Evolutionary conservation across 2,329 filamentous ascomycete genomes (phyloP), one percentile per base, ranked within the genome.

Genomic region (Curvularia sp.): DNA sequence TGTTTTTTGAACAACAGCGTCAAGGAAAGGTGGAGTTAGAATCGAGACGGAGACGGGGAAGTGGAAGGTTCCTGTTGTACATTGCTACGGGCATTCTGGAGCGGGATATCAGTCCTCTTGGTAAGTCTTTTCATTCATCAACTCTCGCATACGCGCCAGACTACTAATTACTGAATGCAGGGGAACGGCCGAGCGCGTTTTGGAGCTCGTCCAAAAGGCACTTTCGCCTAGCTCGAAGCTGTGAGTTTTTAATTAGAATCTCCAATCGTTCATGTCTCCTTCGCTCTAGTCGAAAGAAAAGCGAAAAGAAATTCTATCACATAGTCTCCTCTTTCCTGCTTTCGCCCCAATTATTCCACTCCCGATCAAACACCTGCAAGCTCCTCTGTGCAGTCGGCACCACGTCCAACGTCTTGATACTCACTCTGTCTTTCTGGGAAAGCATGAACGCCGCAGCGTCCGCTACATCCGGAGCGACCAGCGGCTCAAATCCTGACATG

Each of bases 81-180:
- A 95, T 77, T 91, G 92, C 68, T 93, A 93, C 69, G 91, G 91
- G 0, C 90, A 93, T 75, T 86, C 87, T 1, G 90, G 91, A 1
- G 92, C 89, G 82, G 93, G 93, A 13, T 97, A 83, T 74, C 82
- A 83, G 72, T 77, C 78, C 5, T 79, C 76, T 33, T 83, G 74
- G 70, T 74, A 54, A 60, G 70, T 52, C 15, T 39, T 28, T 26
- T 20, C 18, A 5, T n/a, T 28, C 20, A 6, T 5, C n/a, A 9
- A 0, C 26, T 18, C 9, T 5, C 10, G 10, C 12, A 4, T 5
- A 33, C 2, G n/a, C 15, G 6, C 5, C 15, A n/a, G 13, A 35
- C 30, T 26, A 9, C 42, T 44, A 44, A 35, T 54, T 62, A n/a
- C 65, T 51, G 5, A 5, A 12, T 33, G 3, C 50, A 73, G 78